phyloP scores from a whole-genome alignment of 1,284 basidiomycete genomes.

The Athelia psychrophila region DNA sequence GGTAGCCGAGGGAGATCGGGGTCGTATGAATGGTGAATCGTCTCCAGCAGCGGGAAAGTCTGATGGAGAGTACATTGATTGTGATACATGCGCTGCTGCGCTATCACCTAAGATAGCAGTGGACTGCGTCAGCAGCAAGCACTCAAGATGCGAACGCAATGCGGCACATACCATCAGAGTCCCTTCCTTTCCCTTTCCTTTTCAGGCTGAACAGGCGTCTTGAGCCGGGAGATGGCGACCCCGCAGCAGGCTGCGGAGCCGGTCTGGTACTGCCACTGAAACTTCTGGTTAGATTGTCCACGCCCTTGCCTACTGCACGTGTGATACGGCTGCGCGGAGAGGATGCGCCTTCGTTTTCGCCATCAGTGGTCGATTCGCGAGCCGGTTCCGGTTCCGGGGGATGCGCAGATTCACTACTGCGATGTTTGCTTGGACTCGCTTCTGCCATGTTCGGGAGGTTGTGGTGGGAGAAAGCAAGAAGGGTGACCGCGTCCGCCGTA shows the following conservation, averaged over 20 bases:
- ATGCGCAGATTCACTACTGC: no score
- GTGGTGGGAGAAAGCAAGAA: no score
- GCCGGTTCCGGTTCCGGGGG: no score
- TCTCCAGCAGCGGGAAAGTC: conserved; percentile 30
- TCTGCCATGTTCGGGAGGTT: no score
- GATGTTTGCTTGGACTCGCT: no score
- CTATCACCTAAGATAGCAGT: not conserved
- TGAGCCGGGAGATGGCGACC: conserved; percentile 34
- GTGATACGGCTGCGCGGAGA: conserved; percentile 20
- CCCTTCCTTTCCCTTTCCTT: conserved; percentile 49
- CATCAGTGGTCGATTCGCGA: conserved; percentile 15
- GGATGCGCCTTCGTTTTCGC: conserved; percentile 28
- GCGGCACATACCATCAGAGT: conserved; percentile 13
- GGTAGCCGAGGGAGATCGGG: conserved; percentile 57
- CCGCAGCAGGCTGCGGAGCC: not conserved
- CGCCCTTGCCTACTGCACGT: conserved; percentile 49
- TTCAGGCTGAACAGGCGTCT: conserved; percentile 55
- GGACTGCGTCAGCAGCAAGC: not conserved
- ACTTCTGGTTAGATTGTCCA: conserved; percentile 56
- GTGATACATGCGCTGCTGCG: not conserved
- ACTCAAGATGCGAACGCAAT: no score
- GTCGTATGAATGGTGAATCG: conserved; percentile 76
- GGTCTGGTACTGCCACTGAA: conserved; percentile 36
- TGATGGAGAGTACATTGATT: conserved; percentile 17
- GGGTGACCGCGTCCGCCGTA: no score